Evolutionary conservation across 768 basidiomycete species (phyloP).

Genomic region (Hortiboletus campestris): DNA sequence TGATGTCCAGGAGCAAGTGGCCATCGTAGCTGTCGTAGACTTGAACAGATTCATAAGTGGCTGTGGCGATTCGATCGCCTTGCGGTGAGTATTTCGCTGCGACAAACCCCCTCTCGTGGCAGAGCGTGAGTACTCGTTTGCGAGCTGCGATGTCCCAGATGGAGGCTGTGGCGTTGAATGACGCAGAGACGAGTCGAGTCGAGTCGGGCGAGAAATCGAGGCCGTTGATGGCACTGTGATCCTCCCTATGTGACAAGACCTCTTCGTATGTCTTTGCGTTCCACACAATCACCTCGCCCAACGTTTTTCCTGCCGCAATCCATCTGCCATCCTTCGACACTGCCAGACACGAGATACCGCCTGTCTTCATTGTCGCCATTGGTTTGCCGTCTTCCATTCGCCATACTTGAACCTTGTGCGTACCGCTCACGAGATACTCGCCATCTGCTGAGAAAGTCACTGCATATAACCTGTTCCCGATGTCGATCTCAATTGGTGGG

Average conservation of each 20-base stretch:
- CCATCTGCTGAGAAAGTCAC: background rate
- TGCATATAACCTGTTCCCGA: background rate
- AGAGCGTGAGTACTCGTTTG: background rate
- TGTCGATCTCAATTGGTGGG: background rate
- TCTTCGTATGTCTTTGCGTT: background rate
- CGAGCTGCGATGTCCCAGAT: background rate
- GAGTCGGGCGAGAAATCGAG: conserved; percentile 7
- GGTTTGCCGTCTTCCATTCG: background rate
- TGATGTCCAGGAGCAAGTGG: background rate
- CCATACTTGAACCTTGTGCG: background rate
- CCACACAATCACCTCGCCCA: background rate
- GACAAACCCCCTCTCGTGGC: too few species aligned
- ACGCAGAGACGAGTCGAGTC: background rate
- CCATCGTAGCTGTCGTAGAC: conserved; percentile 1
- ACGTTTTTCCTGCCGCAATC: background rate
- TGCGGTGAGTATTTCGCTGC: background rate
- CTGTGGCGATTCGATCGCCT: too few species aligned
- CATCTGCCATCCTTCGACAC: background rate
- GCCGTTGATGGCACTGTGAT: background rate
- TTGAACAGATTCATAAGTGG: background rate
- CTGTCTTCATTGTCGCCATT: background rate
- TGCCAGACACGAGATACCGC: background rate
- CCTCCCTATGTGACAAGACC: background rate
- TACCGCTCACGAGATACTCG: background rate
- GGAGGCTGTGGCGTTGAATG: background rate